Conservation (phyloP, 2,329 filamentous ascomycete genomes). For the Penicillium sp. region DNA sequence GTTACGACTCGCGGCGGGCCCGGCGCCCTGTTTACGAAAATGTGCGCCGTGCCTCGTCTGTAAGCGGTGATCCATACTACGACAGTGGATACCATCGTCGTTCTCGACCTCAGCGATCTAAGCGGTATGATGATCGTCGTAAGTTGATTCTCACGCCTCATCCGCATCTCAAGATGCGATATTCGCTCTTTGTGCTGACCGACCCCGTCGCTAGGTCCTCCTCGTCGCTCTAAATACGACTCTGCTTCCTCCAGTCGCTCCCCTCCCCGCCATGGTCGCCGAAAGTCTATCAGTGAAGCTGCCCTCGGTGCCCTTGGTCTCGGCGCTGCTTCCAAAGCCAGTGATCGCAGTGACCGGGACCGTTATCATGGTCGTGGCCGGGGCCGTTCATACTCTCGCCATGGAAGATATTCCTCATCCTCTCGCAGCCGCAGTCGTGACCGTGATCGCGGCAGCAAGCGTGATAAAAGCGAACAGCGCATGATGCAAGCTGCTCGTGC, state of each 20-base stretch:
- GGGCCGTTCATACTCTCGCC: constrained; percentile 50
- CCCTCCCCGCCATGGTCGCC: constrained; percentile 44
- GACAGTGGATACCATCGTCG: constrained; percentile 35
- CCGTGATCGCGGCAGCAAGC: constrained; percentile 52
- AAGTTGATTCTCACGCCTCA: constrained; percentile 22
- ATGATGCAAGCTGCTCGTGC: constrained; percentile 89
- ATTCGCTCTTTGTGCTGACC: neutral
- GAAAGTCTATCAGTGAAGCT: constrained; percentile 53
- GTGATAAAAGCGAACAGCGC: constrained; percentile 57
- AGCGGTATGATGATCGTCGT: constrained; percentile 52
- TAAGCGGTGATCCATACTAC: constrained; percentile 39
- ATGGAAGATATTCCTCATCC: constrained; percentile 43
- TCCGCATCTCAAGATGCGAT: too few species aligned
- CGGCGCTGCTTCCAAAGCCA: constrained; percentile 53
- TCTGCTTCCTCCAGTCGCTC: constrained; percentile 45
- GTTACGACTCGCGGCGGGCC: constrained; percentile 20
- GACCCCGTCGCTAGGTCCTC: constrained; percentile 2
- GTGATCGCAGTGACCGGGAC: constrained; percentile 35
- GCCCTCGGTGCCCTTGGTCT: constrained; percentile 63
- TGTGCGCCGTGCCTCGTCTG: constrained; percentile 43
- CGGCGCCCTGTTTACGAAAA: constrained; percentile 36
- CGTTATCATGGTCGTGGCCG: constrained; percentile 2
- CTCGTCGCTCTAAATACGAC: constrained; percentile 37
- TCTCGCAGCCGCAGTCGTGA: constrained; percentile 58
- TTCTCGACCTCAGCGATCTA: constrained; percentile 47